These are phyloP conservation scores for Heterobasidion occidentale DNA, from an alignment of 1,284 basidiomycete genomes.

Conservation along the genomic window DNA sequence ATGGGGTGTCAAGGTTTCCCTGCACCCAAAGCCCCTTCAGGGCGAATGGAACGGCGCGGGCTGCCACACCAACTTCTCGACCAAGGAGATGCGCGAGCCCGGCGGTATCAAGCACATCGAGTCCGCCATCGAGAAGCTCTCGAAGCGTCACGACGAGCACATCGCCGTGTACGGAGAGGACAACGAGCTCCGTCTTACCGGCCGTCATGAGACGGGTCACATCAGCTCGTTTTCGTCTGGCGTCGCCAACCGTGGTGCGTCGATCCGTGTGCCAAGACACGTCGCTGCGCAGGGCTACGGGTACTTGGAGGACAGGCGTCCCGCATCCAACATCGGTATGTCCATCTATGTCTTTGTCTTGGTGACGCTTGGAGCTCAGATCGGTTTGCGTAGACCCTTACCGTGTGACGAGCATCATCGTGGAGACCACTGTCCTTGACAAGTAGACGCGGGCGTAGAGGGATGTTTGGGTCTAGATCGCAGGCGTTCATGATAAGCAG, in stretches of 20 bases:
- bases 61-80: slow-evolving; percentile 93
- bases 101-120: slow-evolving; percentile 95
- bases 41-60: slow-evolving; percentile 99
- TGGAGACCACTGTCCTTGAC: slow-evolving; percentile 80
- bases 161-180: slow-evolving; percentile 97
- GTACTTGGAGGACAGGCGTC: slow-evolving; percentile 94
- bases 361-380: slow-evolving; percentile 6
- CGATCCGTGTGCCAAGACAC: slow-evolving; percentile 91
- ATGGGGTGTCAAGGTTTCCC: slow-evolving; percentile 96
- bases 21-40: slow-evolving; percentile 98
- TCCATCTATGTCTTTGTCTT: slow-evolving; percentile 18
- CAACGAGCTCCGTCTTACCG: slow-evolving; percentile 91
- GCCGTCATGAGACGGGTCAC: slow-evolving; percentile 95
- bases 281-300: slow-evolving; percentile 90
- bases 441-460: slow-evolving; percentile 28
- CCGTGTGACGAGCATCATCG: slow-evolving; percentile 83
- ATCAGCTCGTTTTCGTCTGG: slow-evolving; percentile 91
- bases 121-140: slow-evolving; percentile 86
- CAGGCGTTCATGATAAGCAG: background rate
- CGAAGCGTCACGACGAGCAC: slow-evolving; percentile 81
- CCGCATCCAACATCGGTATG: slow-evolving; percentile 95
- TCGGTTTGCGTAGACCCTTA: slow-evolving; percentile 61
- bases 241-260: slow-evolving; percentile 96
- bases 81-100: slow-evolving; percentile 85
- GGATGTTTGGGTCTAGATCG: background rate